Conservation (phyloP, 129 eudicot species). For the Kitagawia praeruptora region DNA sequence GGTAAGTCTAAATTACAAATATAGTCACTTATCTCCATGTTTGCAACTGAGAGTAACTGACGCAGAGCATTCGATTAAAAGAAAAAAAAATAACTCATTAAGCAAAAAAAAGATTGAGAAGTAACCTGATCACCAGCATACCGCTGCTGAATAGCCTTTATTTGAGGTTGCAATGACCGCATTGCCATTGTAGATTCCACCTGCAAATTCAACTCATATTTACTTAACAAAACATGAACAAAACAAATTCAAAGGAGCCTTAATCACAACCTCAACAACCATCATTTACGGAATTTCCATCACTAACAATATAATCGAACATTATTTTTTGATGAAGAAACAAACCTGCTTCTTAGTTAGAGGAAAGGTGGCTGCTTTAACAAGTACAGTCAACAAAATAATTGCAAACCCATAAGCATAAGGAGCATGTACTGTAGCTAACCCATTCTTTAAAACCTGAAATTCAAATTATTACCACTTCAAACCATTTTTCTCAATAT, state of each 20-base stretch:
- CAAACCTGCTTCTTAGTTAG: conserved; percentile 48
- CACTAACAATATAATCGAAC: too few relatives aligned
- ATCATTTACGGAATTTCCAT: too few relatives aligned
- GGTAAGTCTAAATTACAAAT: neutral
- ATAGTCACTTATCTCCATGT: neutral
- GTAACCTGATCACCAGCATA: too few relatives aligned
- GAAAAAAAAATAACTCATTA: too few relatives aligned
- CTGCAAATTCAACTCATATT: too few relatives aligned
- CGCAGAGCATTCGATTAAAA: neutral
- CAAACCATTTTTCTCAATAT: neutral
- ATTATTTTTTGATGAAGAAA: neutral
- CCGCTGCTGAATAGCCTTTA: too few relatives aligned
- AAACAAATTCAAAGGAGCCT: too few relatives aligned
- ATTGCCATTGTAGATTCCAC: too few relatives aligned
- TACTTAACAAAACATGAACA: too few relatives aligned
- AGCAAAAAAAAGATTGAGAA: conserved; percentile 15
- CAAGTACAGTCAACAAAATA: conserved; percentile 68
- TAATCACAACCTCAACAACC: too few relatives aligned
- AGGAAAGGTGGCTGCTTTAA: conserved; percentile 87
- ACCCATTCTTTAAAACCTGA: conserved; percentile 74
- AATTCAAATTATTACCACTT: neutral
- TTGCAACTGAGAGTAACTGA: neutral
- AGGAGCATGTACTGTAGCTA: conserved; percentile 49
- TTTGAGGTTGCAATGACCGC: too few relatives aligned
- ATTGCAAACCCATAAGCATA: conserved; percentile 65